A percentile compares a stretch with the other conserved stretches of the same genome.
phyloP scores from a whole-genome alignment of 805 yeast genomes.

The Yamadazyma olivae region DNA sequence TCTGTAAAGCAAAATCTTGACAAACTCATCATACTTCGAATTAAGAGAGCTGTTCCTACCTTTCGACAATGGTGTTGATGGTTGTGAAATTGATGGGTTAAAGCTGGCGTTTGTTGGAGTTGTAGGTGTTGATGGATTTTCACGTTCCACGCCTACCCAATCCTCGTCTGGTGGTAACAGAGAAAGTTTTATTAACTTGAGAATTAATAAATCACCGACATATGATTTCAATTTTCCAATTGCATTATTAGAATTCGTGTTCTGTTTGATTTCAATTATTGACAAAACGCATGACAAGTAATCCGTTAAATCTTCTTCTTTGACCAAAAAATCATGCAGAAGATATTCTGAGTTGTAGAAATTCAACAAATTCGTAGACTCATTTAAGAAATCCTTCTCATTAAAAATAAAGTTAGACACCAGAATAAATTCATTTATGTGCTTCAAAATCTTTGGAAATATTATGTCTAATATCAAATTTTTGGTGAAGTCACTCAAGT shows the following conservation, averaged over 20 bases:
- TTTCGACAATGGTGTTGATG: not conserved
- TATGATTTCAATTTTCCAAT: constrained; percentile 17
- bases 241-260: constrained; percentile 7
- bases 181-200: constrained; percentile 19
- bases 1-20: constrained; percentile 29
- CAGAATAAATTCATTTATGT: constrained; percentile 29
- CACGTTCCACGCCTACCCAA: not conserved
- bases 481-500: constrained; percentile 32
- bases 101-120: not conserved
- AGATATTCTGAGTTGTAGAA: constrained; percentile 29
- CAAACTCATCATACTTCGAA: constrained; percentile 15
- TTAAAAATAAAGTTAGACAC: constrained; percentile 34
- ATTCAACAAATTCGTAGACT: constrained; percentile 21
- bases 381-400: constrained; percentile 25
- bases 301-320: constrained; percentile 18
- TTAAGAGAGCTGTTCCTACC: not conserved
- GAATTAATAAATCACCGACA: constrained; percentile 26
- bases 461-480: constrained; percentile 29
- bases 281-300: constrained; percentile 28
- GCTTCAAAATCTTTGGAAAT: constrained; percentile 35
- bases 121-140: not conserved
- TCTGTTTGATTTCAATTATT: constrained; percentile 24
- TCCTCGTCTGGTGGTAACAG: not conserved
- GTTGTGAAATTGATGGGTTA: not conserved
- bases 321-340: constrained; percentile 23